A percentile compares a stretch with the other conserved stretches of the same genome.
Conservation (phyloP, 2,329 filamentous ascomycete genomes). For the Epicoccum sorghinum region DNA sequence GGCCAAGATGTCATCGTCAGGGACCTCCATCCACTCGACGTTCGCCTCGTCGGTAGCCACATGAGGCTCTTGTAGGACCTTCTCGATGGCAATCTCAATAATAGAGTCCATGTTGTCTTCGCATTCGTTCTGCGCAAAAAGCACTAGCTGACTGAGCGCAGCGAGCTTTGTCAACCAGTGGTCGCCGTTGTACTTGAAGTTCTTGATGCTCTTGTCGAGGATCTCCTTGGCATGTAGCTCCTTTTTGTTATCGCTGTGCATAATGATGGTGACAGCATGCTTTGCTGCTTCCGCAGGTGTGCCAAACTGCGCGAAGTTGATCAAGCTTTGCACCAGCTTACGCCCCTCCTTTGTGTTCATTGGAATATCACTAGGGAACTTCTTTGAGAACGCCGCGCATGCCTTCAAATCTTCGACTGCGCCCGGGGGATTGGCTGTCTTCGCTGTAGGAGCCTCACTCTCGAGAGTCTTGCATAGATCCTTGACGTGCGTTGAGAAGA, state of each 20-base stretch:
- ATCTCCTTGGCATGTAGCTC: constrained; percentile 87
- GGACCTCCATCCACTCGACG: constrained; percentile 56
- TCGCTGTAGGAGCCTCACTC: constrained; percentile 75
- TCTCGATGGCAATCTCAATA: constrained; percentile 75
- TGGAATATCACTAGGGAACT: constrained; percentile 82
- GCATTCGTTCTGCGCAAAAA: constrained; percentile 74
- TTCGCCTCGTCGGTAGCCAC: constrained; percentile 61
- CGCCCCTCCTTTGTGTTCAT: constrained; percentile 63
- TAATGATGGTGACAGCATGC: constrained; percentile 88
- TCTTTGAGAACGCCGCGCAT: constrained; percentile 87
- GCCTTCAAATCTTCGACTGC: constrained; percentile 93
- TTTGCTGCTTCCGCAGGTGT: constrained; percentile 84
- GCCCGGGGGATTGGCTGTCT: constrained; percentile 69
- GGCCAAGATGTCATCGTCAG: constrained; percentile 81
- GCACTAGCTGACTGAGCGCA: constrained; percentile 74
- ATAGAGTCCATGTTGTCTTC: constrained; percentile 75
- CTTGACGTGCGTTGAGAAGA: constrained; percentile 91
- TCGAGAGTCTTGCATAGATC: constrained; percentile 88
- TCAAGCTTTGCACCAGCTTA: constrained; percentile 80
- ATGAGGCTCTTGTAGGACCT: constrained; percentile 74
- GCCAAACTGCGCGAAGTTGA: constrained; percentile 82
- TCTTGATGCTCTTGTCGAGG: constrained; percentile 74
- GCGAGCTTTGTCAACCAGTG: constrained; percentile 78
- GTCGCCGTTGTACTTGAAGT: constrained; percentile 73
- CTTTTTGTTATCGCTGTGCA: constrained; percentile 77